These are phyloP conservation scores for Claviceps spartinae DNA, from an alignment of 2,329 filamentous ascomycete genomes.

Conservation along the genomic window DNA sequence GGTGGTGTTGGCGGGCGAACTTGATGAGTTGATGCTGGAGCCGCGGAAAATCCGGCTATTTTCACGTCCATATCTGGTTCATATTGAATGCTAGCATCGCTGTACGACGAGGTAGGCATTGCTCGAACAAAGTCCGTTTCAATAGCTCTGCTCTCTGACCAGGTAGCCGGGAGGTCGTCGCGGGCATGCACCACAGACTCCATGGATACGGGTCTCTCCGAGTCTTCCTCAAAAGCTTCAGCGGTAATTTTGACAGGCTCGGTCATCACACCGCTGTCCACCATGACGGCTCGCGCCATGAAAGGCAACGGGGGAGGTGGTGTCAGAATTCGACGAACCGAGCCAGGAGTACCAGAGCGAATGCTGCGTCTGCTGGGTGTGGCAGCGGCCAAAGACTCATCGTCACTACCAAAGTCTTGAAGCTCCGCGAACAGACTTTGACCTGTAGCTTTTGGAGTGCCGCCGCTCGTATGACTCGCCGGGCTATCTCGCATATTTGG, in stretches of 20 bases:
- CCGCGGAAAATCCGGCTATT: conserved; percentile 40
- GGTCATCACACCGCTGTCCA: conserved; percentile 48
- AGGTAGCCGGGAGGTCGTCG: conserved; percentile 12
- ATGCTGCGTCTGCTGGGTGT: conserved; percentile 40
- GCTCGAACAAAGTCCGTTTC: conserved; percentile 24
- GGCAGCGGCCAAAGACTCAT: conserved; percentile 51
- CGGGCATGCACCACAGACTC: conserved; percentile 24
- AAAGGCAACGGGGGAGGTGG: conserved; percentile 35
- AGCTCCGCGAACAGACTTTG: conserved; percentile 89
- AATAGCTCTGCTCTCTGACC: conserved; percentile 13
- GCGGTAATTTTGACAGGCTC: conserved; percentile 34
- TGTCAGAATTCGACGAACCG: conserved; percentile 28
- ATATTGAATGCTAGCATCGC: conserved; percentile 38
- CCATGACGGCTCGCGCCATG: conserved; percentile 40
- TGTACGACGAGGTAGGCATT: conserved; percentile 35
- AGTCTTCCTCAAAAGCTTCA: conserved; percentile 4
- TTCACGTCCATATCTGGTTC: conserved; percentile 37
- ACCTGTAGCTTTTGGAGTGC: conserved; percentile 37
- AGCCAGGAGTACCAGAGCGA: conserved; percentile 35
- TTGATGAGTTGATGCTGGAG: conserved; percentile 29
- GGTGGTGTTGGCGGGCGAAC: conserved; percentile 19
- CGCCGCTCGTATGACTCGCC: conserved; percentile 39
- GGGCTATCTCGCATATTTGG: conserved; percentile 44
- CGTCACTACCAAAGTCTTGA: conserved; percentile 62
- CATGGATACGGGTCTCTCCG: conserved; percentile 26